These are phyloP conservation scores for Huntiella moniliformis DNA, from an alignment of 2,329 filamentous ascomycete genomes.

Conservation along the genomic window DNA sequence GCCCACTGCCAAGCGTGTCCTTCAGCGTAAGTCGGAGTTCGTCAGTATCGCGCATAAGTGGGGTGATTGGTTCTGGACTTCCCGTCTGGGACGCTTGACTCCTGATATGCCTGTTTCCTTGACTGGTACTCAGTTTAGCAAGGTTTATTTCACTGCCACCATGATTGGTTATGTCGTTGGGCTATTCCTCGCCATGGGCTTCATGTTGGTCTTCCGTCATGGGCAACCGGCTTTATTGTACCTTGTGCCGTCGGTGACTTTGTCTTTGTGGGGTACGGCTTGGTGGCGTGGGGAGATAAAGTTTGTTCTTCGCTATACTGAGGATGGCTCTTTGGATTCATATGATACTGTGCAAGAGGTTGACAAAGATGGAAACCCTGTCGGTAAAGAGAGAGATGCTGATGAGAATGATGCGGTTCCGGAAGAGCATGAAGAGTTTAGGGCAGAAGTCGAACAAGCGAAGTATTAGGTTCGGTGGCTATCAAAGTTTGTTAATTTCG, in stretches of 20 bases:
- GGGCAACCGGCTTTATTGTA: conserved; percentile 85
- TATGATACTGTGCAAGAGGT: conserved; percentile 36
- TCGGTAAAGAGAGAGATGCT: neutral
- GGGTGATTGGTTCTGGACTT: conserved; percentile 71
- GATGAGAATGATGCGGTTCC: neutral
- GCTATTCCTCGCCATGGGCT: conserved; percentile 56
- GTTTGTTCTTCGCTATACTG: conserved; percentile 66
- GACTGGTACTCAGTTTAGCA: conserved; percentile 37
- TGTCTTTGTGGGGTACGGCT: conserved; percentile 57
- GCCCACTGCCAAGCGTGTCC: conserved; percentile 20
- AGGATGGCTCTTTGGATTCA: conserved; percentile 42
- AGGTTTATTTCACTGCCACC: conserved; percentile 68
- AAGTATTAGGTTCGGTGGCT: too few species aligned
- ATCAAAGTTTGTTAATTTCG: too few species aligned
- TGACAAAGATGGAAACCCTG: conserved; percentile 27
- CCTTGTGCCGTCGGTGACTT: conserved; percentile 70
- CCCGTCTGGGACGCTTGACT: conserved; percentile 7
- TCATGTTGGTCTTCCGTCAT: conserved; percentile 60
- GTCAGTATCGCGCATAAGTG: conserved; percentile 50
- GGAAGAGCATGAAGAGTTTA: neutral
- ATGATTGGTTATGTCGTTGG: conserved; percentile 60
- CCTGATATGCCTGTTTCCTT: neutral
- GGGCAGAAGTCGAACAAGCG: too few species aligned
- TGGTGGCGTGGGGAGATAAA: conserved; percentile 49
- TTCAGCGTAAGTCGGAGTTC: conserved; percentile 33